These are phyloP conservation scores for Adenanthera pavonina DNA, from an alignment of 306 rosid species.

Conservation along the genomic window DNA sequence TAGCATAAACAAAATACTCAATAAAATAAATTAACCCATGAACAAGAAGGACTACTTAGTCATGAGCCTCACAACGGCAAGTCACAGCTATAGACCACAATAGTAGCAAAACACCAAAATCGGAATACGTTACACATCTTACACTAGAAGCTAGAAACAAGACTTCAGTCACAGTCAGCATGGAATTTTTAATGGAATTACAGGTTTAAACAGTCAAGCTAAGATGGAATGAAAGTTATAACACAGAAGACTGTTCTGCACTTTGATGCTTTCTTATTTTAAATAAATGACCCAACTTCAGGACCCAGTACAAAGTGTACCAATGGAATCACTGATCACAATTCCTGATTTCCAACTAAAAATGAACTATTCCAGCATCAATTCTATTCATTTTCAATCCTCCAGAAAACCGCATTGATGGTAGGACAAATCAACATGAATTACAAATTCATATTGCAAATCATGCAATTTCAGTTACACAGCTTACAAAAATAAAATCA, in stretches of 20 bases:
- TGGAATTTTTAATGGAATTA: not conserved
- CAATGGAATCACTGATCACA: not conserved
- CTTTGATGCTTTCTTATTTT: not conserved
- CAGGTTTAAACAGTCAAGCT: not conserved
- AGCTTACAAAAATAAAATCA: slow-evolving; percentile 21
- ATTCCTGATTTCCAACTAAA: not conserved
- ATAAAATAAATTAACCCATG: not conserved
- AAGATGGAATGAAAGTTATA: not conserved
- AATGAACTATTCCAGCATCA: not conserved
- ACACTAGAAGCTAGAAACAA: not conserved
- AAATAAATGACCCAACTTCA: not conserved
- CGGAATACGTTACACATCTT: too few species aligned
- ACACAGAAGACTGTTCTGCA: not conserved
- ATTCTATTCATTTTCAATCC: not conserved
- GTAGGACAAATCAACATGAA: not conserved
- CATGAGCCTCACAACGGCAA: not conserved
- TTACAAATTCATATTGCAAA: not conserved
- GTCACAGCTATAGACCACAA: not conserved
- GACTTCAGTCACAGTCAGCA: not conserved
- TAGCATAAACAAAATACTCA: not conserved
- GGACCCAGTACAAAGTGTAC: not conserved
- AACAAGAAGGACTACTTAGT: not conserved
- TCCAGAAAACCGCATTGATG: not conserved
- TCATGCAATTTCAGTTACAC: not conserved
- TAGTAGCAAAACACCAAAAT: not conserved